Base-by-base conservation (phyloP, 2,329 filamentous ascomycete genomes). In the Ilyonectria mors-panacis region DNA sequence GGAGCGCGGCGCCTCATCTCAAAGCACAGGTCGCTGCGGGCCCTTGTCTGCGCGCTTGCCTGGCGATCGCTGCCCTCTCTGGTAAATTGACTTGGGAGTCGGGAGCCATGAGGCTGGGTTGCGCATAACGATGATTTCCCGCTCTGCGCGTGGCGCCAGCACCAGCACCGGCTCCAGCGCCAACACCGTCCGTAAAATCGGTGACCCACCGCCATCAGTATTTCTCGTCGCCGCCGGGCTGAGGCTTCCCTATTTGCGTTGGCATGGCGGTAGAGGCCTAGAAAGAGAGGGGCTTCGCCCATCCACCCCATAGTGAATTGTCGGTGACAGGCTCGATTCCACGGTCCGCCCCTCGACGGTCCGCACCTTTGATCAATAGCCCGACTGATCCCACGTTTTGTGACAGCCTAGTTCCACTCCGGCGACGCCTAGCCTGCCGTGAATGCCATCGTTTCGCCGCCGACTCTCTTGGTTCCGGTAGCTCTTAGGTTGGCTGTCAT, bases 61-160 rank as follows among this genome's bases (percentile, higher is more conserved):
- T 63, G 28, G 42, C 30, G 42, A 48, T 51, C 30, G 37, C 47
- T 33, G 28, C 23, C 55, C 39, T 33, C 51, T 30, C 30, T 47
- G 50, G 39, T 51, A 48, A 65, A 42, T 44, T 33, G 21, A 48
- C 26, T 42, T 53, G 17, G 39, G 19, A n/a, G 23, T 56, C 17
- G 37, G 53, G 30, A 35, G 45, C 35, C 60, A 50, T 45, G 30
- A 44, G 47, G 21, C 39, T 51, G 48, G 59, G 47, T 50, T 47
- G 39, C 48, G 65, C 59, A 66, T 67, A 67, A 73, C 56, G 47
- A 56, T 66, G 67, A 69, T 67, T 73, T 68, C 62, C 70, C 63
- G 60, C 62, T 54, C 63, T 70, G 65, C 65, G 63, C 69, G 65
- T 65, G 63, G 60, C 67, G 47, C 53, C 42, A 71, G 55, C 56